Conservation (phyloP, 208 protist genomes). For the Wallacemonas sp. region DNA sequence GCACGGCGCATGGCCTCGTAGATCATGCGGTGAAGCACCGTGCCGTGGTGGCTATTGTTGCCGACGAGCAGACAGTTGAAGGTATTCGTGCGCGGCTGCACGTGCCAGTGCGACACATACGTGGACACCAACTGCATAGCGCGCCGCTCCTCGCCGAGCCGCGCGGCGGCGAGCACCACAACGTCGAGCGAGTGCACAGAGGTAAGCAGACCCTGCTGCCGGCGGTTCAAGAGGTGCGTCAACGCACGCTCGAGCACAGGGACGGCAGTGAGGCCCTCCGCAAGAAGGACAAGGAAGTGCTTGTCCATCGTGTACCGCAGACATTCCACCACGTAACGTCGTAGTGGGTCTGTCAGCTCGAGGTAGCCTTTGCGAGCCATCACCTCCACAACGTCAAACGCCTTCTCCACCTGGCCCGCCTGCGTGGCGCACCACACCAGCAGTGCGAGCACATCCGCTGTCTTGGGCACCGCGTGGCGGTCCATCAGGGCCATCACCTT, state of each 20-base stretch:
- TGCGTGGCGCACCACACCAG: constrained; percentile 76
- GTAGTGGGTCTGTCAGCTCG: constrained; percentile 65
- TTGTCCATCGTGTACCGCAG: constrained; percentile 78
- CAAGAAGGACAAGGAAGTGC: constrained; percentile 70
- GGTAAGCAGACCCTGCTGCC: constrained; percentile 37
- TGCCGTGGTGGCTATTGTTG: constrained; percentile 28
- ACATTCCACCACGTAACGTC: constrained; percentile 62
- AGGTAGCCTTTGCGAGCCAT: constrained; percentile 82
- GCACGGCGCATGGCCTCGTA: constrained; percentile 58
- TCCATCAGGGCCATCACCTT: constrained; percentile 84
- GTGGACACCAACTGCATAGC: constrained; percentile 58
- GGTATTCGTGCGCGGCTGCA: constrained; percentile 67
- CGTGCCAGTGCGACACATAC: constrained; percentile 58
- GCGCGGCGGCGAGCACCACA: constrained; percentile 56
- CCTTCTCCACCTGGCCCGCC: constrained; percentile 62
- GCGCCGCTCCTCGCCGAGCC: constrained; percentile 63
- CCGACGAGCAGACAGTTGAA: constrained; percentile 73
- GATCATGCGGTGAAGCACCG: constrained; percentile 55
- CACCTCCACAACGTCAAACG: constrained; percentile 71
- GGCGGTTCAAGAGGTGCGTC: constrained; percentile 41
- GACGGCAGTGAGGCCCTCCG: constrained; percentile 40
- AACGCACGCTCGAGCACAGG: constrained; percentile 46
- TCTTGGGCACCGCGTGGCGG: constrained; percentile 71
- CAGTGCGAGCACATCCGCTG: constrained; percentile 70
- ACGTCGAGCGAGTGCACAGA: constrained; percentile 77